Percentiles rank a stretch among this genome's conserved stretches.
These are phyloP conservation scores for Dendrostoma leiphaemia DNA, from an alignment of 2,329 filamentous ascomycete species.

Conservation along the genomic window DNA sequence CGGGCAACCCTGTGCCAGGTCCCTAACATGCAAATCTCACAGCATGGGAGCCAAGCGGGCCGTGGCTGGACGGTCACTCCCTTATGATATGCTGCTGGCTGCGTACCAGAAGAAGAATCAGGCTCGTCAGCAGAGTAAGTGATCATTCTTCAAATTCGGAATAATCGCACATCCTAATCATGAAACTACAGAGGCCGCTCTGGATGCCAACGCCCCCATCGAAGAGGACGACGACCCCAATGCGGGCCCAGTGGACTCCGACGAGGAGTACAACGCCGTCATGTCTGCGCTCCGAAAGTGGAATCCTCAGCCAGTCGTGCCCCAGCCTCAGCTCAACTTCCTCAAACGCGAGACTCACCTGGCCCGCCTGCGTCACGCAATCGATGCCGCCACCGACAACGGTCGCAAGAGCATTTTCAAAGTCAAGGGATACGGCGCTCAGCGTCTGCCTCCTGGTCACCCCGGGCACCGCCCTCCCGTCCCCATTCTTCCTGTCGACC, in stretches of 20 bases:
- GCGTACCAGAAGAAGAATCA: slow-evolving; percentile 98
- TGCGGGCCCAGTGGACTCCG: slow-evolving; percentile 81
- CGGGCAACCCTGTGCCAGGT: slow-evolving; percentile 82
- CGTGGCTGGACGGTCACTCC: slow-evolving; percentile 80
- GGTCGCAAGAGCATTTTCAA: slow-evolving; percentile 65
- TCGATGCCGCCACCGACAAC: slow-evolving; percentile 65
- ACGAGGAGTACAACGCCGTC: slow-evolving; percentile 88
- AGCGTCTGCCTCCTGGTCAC: slow-evolving; percentile 51
- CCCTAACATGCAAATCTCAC: slow-evolving; percentile 90
- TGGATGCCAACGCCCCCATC: slow-evolving; percentile 88
- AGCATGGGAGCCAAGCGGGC: slow-evolving; percentile 92
- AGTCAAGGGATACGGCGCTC: slow-evolving; percentile 54
- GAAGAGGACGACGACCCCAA: slow-evolving; percentile 83
- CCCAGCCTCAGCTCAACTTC: slow-evolving; percentile 60
- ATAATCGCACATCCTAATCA: neutral
- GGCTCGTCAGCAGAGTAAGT: slow-evolving; percentile 91
- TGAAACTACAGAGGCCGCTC: slow-evolving; percentile 69
- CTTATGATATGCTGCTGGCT: slow-evolving; percentile 88
- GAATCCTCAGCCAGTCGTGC: slow-evolving; percentile 74
- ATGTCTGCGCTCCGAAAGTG: slow-evolving; percentile 78
- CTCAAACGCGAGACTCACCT: slow-evolving; percentile 64
- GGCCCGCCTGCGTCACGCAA: slow-evolving; percentile 61
- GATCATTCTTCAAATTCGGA: neutral
- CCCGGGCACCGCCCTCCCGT: slow-evolving; percentile 29
- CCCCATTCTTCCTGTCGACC: slow-evolving; percentile 32